phyloP scores from a whole-genome alignment of 2,329 filamentous ascomycete species.

The Scytalidium sp. region DNA sequence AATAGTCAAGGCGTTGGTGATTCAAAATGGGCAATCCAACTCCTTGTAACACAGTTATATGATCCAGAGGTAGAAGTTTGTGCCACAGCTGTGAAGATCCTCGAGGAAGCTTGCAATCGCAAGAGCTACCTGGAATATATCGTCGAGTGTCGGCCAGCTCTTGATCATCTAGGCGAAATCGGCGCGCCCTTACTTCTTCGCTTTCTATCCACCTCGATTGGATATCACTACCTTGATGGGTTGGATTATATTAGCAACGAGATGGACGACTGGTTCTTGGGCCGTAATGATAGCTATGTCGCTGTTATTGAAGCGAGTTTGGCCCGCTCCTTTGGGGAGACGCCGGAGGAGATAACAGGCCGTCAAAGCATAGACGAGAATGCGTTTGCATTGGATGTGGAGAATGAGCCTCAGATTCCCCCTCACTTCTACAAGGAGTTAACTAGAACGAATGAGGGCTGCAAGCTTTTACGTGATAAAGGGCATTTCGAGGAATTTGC shows the following conservation, averaged over 20 bases:
- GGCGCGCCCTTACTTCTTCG: conserved; percentile 88
- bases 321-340: conserved; percentile 67
- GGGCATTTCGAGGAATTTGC: conserved; percentile 96
- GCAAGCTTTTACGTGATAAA: conserved; percentile 83
- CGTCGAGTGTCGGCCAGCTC: conserved; percentile 88
- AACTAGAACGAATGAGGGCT: conserved; percentile 88
- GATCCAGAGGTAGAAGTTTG: conserved; percentile 97
- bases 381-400: conserved; percentile 39
- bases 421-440: conserved; percentile 97
- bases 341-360: conserved; percentile 35
- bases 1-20: conserved; percentile 50
- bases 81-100: conserved; percentile 91
- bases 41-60: conserved; percentile 97
- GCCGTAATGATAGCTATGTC: conserved; percentile 95
- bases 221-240: conserved; percentile 95
- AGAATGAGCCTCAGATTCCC: conserved; percentile 58
- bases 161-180: conserved; percentile 95
- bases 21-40: conserved; percentile 92
- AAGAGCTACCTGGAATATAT: conserved; percentile 91
- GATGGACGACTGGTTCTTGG: conserved; percentile 99
- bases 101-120: conserved; percentile 95
- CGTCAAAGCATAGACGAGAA: conserved; percentile 36
- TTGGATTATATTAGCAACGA: conserved; percentile 98
- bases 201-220: conserved; percentile 93
- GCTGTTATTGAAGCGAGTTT: conserved; percentile 92